Conservation (phyloP, 2,329 filamentous ascomycete species). For the Aureobasidium mangrovei region DNA sequence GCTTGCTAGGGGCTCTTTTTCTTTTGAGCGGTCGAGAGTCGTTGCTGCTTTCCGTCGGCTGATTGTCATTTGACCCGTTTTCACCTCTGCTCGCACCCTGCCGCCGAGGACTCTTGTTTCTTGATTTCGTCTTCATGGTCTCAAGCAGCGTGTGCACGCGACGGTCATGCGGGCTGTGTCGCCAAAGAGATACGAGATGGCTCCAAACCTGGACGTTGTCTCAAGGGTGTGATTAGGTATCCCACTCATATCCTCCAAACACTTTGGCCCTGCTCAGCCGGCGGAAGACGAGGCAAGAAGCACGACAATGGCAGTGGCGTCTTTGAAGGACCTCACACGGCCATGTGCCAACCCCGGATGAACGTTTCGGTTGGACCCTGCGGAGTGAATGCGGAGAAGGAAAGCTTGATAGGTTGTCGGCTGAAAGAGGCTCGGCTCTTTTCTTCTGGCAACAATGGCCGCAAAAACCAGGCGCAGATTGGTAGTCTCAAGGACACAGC, state of each 20-base stretch:
- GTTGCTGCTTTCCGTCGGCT: background rate
- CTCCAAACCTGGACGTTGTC: no score
- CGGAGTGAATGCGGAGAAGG: conserved; percentile 4
- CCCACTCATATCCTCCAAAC: no score
- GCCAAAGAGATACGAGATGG: no score
- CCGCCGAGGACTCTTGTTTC: background rate
- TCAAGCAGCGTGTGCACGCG: no score
- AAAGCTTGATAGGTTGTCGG: conserved; percentile 2
- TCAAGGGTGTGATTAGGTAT: no score
- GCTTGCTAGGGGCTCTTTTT: background rate
- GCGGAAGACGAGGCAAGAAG: background rate
- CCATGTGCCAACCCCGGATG: conserved; percentile 5
- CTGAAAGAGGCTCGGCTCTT: background rate
- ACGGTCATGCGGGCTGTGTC: no score
- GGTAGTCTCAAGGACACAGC: background rate
- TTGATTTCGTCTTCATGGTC: no score
- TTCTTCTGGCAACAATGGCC: background rate
- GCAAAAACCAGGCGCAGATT: background rate
- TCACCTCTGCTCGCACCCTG: background rate
- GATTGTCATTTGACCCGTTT: background rate
- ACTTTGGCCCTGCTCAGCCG: no score
- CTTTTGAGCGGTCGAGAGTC: background rate
- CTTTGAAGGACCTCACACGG: background rate
- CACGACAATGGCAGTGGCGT: background rate
- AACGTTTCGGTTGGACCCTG: background rate